A percentile compares a stretch with the other conserved stretches of the same genome.
phyloP scores from a whole-genome alignment of 306 rosid genomes.

The Citrullus amarus region DNA sequence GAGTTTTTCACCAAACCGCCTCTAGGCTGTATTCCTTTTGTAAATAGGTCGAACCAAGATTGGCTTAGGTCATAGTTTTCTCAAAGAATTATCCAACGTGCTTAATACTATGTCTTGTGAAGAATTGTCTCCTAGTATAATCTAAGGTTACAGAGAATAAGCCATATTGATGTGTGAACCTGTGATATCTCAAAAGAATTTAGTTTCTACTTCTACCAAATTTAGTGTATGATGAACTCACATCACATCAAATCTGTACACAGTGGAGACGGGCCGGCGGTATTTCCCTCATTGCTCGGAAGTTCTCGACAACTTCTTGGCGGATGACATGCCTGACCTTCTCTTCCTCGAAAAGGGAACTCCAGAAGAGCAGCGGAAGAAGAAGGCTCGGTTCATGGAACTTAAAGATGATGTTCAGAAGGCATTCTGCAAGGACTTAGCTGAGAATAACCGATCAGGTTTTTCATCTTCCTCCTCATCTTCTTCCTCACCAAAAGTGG shows the following conservation, averaged over 20 bases:
- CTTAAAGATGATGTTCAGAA: constrained; percentile 78
- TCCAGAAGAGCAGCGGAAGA: constrained; percentile 51
- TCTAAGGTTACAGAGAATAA: not conserved
- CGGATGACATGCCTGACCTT: constrained; percentile 54
- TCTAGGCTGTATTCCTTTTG: too few species aligned
- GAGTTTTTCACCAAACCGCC: too few species aligned
- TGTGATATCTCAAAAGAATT: not conserved
- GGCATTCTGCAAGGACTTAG: constrained; percentile 75
- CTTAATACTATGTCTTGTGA: not conserved
- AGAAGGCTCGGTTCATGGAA: constrained; percentile 71
- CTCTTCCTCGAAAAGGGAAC: constrained; percentile 62
- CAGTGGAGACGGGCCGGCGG: constrained; percentile 79
- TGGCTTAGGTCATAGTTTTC: too few species aligned
- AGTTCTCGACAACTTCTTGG: constrained; percentile 68
- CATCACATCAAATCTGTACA: constrained; percentile 6
- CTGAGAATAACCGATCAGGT: constrained; percentile 36
- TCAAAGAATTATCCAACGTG: too few species aligned
- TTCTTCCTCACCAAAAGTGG: constrained; percentile 35
- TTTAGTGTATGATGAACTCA: not conserved
- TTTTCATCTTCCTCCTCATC: constrained; percentile 43
- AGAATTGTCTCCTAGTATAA: not conserved
- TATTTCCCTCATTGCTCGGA: constrained; percentile 92
- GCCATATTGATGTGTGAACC: not conserved
- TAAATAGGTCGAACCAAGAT: too few species aligned
- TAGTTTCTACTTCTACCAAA: not conserved